Evolutionary conservation across 176 grass and related monocot species (phyloP), one percentile per base, ranked within the genome.

Genomic region (Cocos nucifera): DNA sequence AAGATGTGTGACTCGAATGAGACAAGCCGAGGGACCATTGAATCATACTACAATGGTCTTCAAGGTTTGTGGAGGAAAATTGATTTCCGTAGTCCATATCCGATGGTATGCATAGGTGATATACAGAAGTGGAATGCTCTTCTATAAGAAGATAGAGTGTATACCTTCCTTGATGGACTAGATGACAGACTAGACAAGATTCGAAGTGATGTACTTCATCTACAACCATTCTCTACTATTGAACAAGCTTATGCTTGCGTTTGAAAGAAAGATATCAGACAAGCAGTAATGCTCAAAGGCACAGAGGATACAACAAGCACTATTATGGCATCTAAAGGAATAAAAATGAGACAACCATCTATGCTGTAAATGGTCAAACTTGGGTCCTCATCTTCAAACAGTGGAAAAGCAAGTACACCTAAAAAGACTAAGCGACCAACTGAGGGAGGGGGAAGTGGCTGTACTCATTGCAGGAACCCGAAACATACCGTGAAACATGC

Each of bases 301-400:
- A 28, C 6, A 8, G 1, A 35, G 1, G 0, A 0, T 1, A 5
- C 4, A 3, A 3, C 3, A 4, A 4, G 26, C 0, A 0, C 26
- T 28, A 4, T 28, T 28, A 28, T 64, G 17, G 28, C 19, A 2
- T 10, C 18, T 19, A 50, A 51, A 44, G 49, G 22, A 65, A 4
- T 21, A 21, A 21, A 21, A 21, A 21, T 21, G 21, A 1, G 21
- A 21, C 1, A 21, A 21, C 1, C 21, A 21, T 21, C 21, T 21
- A 21, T 21, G 1, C 21, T 21, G 1, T 1, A 21, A 0, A 21
- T 21, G 21, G 21, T 21, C 21, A 21, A 21, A 21, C 21, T 1
- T 21, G 21, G 21, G 21, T 21, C 21, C 21, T 21, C 21, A 1
- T 21, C 21, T 21, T 21, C 23, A 23, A 23, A 23, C 23, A 23